Base-by-base conservation (phyloP, 2,329 filamentous ascomycete species). In the Fonsecaea multimorphosa region DNA sequence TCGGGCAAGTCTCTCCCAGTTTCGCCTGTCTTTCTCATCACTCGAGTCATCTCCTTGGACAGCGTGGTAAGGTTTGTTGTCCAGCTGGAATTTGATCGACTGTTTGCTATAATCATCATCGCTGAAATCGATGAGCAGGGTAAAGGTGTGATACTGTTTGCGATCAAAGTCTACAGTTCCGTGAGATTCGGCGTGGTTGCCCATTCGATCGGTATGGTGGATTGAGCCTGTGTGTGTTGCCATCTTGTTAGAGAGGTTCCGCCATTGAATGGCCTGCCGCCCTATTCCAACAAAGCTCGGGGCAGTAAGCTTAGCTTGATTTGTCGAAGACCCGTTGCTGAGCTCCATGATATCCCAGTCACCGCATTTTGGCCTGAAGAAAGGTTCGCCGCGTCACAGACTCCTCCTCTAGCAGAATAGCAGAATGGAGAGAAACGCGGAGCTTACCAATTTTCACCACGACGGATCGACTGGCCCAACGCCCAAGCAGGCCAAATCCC, bases 401-500 rank as follows among this genome's bases (percentile, higher is more conserved):
- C 27, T 54, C 6, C 27, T 54, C 6, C 27, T 54, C 12, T 7
- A 34, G 11, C 6, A 54, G 16, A 12, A 49, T 4, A 24, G 44
- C 7, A 24, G 8, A 24, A 24, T 24, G 6, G 3, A 44, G n/a
- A 9, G 3, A 8, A 27, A 53, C 16, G n/a, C 14, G n/a, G 8
- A n/a, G 16, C 51, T 29, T 32, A 54, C 51, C 31, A 54, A 5
- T 31, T 3, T 31, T 3, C 24, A 54, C 27, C 51, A 3, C 16
- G 2, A 12, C 14, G 51, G 6, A 54, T 54, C 31, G 51, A 54
- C 51, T 54, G 27, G 14, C 51, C 51, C 51, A 54, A 22, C 2
- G 51, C 51, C 51, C 51, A 54, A 31, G 51, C 51, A 54, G 51
- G 51, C 51, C 51, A 54, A 31, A 54, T 54, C 14, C 51, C 51